A percentile compares a stretch with the other conserved stretches of the same genome.
Conservation (phyloP, 306 rosid genomes). For the Gastrolobium villosum region DNA sequence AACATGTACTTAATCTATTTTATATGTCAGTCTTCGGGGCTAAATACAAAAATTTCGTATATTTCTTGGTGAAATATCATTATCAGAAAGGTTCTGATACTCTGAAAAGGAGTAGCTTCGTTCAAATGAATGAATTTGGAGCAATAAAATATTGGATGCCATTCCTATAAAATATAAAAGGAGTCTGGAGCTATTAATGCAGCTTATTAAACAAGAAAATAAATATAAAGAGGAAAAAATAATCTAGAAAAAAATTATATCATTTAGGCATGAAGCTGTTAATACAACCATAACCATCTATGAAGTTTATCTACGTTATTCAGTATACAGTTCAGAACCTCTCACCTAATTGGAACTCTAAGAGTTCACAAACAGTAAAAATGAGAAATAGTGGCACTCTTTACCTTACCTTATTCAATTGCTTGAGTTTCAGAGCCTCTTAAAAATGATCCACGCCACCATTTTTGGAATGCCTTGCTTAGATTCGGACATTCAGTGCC, state of each 20-base stretch:
- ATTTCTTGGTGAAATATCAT: no score
- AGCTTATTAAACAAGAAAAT: constrained; percentile 4
- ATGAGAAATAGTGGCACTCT: constrained; percentile 7
- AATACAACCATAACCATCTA: constrained; percentile 43
- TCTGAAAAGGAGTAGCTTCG: no score
- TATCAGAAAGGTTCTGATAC: no score
- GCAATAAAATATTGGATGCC: constrained; percentile 20
- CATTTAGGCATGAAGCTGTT: constrained; percentile 49
- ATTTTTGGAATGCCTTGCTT: constrained; percentile 84
- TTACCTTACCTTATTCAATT: constrained; percentile 84
- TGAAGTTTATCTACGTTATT: constrained; percentile 60
- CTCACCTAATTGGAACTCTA: constrained; percentile 58
- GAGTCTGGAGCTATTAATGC: constrained; percentile 3
- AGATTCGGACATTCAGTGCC: constrained; percentile 89
- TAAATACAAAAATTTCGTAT: no score
- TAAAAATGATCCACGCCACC: constrained; percentile 89
- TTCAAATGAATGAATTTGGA: no score
- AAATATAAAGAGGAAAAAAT: constrained; percentile 10
- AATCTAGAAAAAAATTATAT: constrained; percentile 42
- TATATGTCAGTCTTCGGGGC: no score
- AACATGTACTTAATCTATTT: no score
- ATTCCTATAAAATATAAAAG: neutral
- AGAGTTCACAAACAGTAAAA: constrained; percentile 39
- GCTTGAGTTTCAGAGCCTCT: constrained; percentile 74
- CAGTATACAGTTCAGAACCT: constrained; percentile 53